These are phyloP conservation scores for Melanopsichium pennsylvanicum DNA, from an alignment of 1,284 basidiomycete genomes.

Conservation along the genomic window DNA sequence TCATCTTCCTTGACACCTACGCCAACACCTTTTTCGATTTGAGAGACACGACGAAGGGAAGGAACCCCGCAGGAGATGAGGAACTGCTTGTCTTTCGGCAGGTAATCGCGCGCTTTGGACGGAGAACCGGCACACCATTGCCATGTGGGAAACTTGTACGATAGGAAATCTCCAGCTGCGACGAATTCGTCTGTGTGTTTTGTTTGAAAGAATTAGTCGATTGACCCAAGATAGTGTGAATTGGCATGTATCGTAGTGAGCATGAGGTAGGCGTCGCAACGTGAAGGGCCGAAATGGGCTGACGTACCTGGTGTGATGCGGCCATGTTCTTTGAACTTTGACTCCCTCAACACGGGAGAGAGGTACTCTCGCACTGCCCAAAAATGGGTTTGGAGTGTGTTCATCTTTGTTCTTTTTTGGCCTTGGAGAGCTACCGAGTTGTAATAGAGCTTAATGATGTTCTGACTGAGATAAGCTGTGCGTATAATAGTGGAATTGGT, in stretches of 20 bases:
- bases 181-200: constrained; percentile 65
- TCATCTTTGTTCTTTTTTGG: constrained; percentile 6
- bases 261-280: too few relatives aligned
- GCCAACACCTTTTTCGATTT: constrained; percentile 46
- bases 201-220: too few relatives aligned
- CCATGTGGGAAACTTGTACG: constrained; percentile 65
- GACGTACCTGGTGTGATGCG: constrained; percentile 89
- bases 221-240: too few relatives aligned
- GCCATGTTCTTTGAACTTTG: constrained; percentile 98
- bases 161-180: constrained; percentile 62
- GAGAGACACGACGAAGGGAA: constrained; percentile 59
- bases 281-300: too few relatives aligned
- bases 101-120: constrained; percentile 84
- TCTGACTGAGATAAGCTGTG: too few relatives aligned
- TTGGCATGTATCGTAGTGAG: too few relatives aligned
- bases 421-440: too few relatives aligned
- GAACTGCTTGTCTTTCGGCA: constrained; percentile 94
- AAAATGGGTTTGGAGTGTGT: constrained; percentile 74
- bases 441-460: too few relatives aligned
- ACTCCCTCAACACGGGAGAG: constrained; percentile 93
- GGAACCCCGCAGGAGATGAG: constrained; percentile 72
- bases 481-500: too few relatives aligned
- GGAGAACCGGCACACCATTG: constrained; percentile 70
- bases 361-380: constrained; percentile 97
- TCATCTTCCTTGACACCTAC: constrained; percentile 38